These are phyloP conservation scores for Amylocarpus encephaloides DNA, from an alignment of 2,329 filamentous ascomycete genomes.

Conservation along the genomic window DNA sequence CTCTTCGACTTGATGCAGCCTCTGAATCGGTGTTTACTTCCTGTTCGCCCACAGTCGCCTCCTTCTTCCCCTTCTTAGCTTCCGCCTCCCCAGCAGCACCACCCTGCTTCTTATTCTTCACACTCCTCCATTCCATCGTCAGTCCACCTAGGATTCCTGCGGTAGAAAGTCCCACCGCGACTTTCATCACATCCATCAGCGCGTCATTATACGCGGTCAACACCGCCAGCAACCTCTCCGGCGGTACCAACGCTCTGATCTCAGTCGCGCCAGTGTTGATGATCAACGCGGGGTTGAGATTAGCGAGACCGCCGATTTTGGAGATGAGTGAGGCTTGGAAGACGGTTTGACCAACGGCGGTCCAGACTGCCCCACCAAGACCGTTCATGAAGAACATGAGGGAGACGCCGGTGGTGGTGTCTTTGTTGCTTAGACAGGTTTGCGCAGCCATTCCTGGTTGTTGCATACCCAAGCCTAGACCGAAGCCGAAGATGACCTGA, in stretches of 20 bases:
- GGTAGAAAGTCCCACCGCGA: conserved; percentile 45
- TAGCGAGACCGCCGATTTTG: conserved; percentile 10
- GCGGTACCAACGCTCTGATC: conserved; percentile 36
- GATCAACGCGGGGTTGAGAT: conserved; percentile 11
- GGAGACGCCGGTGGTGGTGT: conserved; percentile 29
- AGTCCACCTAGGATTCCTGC: conserved; percentile 41
- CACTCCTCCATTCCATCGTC: conserved; percentile 50
- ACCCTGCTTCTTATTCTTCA: conserved; percentile 40
- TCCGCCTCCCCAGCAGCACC: conserved; percentile 6
- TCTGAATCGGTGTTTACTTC: too few species aligned
- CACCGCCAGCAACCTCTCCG: conserved; percentile 38
- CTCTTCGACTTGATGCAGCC: too few species aligned
- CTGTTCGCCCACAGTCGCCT: not conserved
- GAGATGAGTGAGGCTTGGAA: conserved; percentile 26
- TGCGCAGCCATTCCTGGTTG: conserved; percentile 27
- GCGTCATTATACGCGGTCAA: conserved; percentile 49
- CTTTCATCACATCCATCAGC: conserved; percentile 47
- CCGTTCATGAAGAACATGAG: conserved; percentile 33
- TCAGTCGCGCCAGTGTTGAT: conserved; percentile 43
- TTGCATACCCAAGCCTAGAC: conserved; percentile 29
- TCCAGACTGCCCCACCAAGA: conserved; percentile 33
- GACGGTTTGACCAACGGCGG: conserved; percentile 28
- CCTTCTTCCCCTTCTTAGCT: not conserved
- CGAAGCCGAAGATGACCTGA: conserved; percentile 26
- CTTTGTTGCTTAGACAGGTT: conserved; percentile 21